Conservation (phyloP, 345 rosid genomes). For the Dipteronia sinensis region DNA sequence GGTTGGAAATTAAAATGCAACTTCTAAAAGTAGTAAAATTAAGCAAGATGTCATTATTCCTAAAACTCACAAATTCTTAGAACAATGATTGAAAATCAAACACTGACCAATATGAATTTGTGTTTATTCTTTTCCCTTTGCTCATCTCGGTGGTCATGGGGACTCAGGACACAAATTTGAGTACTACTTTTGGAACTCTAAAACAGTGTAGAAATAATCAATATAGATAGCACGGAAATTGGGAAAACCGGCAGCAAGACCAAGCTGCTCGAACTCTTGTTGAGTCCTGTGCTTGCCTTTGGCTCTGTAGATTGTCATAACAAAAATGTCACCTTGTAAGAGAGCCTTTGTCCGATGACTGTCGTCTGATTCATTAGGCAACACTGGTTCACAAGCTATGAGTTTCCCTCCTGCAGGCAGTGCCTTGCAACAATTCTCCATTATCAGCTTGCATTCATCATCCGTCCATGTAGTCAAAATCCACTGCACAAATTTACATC, state of each 20-base stretch:
- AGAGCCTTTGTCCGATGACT: conserved; percentile 80
- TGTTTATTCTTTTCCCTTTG: background rate
- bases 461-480: conserved; percentile 77
- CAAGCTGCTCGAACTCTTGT: conserved; percentile 66
- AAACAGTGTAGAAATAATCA: conserved; percentile 67
- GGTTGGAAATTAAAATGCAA: no score
- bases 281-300: conserved; percentile 84
- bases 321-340: conserved; percentile 76
- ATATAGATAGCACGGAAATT: conserved; percentile 47
- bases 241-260: conserved; percentile 64
- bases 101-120: background rate
- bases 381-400: conserved; percentile 79
- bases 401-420: conserved; percentile 76
- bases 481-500: conserved; percentile 54
- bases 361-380: conserved; percentile 68
- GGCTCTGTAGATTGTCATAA: conserved; percentile 77
- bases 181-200: conserved; percentile 72
- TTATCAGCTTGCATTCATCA: conserved; percentile 72
- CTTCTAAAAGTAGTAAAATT: no score
- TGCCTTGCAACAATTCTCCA: conserved; percentile 82
- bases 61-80: background rate
- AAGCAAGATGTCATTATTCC: no score
- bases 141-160: no score
- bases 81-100: background rate
- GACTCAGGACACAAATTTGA: background rate